Base-by-base conservation (phyloP, 768 basidiomycete genomes). In the Xanthoconium stramineum region DNA sequence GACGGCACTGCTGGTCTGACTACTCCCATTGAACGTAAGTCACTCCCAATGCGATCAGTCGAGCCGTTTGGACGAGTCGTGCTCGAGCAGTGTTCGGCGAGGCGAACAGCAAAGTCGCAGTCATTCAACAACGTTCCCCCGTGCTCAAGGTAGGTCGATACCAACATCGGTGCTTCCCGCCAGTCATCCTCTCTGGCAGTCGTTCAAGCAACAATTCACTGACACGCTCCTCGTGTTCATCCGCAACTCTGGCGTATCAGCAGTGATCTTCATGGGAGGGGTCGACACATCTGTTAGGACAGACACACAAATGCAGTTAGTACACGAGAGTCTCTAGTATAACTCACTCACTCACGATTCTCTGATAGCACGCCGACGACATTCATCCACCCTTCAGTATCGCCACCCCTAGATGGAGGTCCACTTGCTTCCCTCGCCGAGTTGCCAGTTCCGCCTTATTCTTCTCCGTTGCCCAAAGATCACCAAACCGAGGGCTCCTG, bases 41-140 rank as follows among this genome's bases (percentile, higher is more conserved):
- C 40, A 6, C 20, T 33, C 0, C n/a, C 33, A 12, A 49, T 30
- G 37, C 35, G 20, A 11, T 37, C 38, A 15, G 28, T 49, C 46
- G 50, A 40, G 42, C 35, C 32, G 11, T 43, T 35, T 43, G 33
- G 38, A 53, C 52, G 47, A 52, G 40, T 57, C 30, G 38, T 43
- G 12, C 47, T 35, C 28, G 20, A 28, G 0, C 63, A 92, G 90
- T 93, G 9, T 92, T 85, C 62, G 86, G 87, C 8, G 77, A 75
- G 44, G 65, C 74, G 33, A 76, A 74, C 6, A 60, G 71, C 48
- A 69, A 79, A 44, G 55, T 92, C n/a, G 75, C 82, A 37, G 75
- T 90, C 46, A 68, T 93, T 17, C 91, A 91, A 64, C 91, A 93
- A 63, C 75, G 89, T 55, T 91, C 91, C 19, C 91, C 91, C 15